Evolutionary conservation across 2,329 filamentous ascomycete genomes (phyloP).

Genomic region (Rutstroemia sp.): DNA sequence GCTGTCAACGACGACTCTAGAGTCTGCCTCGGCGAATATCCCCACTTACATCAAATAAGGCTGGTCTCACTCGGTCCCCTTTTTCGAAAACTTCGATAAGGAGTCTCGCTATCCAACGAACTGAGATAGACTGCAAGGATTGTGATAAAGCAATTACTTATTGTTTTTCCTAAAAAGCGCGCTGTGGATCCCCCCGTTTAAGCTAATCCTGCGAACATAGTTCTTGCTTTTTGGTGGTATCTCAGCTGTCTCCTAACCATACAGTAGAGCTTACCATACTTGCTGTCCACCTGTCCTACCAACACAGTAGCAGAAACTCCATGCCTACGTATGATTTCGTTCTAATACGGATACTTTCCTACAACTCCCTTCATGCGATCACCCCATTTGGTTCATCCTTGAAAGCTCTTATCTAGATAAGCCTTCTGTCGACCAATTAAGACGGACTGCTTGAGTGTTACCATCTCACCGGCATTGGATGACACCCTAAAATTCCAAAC

Average conservation of each 20-base stretch:
- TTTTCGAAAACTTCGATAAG: constrained; percentile 9
- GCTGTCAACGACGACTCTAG: neutral
- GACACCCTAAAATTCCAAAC: too few relatives aligned
- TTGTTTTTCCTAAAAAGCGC: constrained; percentile 11
- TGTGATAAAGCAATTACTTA: constrained; percentile 18
- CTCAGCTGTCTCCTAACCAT: too few relatives aligned
- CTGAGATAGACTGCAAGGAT: constrained; percentile 21
- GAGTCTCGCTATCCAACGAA: constrained; percentile 12
- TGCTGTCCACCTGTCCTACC: too few relatives aligned
- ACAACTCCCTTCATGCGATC: neutral
- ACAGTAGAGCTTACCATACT: too few relatives aligned
- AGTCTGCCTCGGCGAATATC: neutral
- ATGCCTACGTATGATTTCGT: neutral
- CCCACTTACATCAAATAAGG: neutral
- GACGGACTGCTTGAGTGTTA: neutral
- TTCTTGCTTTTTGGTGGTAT: too few relatives aligned
- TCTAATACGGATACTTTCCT: neutral
- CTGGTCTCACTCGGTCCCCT: constrained; percentile 5
- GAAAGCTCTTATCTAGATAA: constrained; percentile 19
- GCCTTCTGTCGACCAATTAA: constrained; percentile 16
- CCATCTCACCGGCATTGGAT: neutral
- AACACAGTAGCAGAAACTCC: neutral
- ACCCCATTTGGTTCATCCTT: neutral
- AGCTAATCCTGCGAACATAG: too few relatives aligned
- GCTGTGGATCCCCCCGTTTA: neutral